These are phyloP conservation scores for Pythium brachiatum DNA, from an alignment of 352 stramenopile species.

Conservation along the genomic window DNA sequence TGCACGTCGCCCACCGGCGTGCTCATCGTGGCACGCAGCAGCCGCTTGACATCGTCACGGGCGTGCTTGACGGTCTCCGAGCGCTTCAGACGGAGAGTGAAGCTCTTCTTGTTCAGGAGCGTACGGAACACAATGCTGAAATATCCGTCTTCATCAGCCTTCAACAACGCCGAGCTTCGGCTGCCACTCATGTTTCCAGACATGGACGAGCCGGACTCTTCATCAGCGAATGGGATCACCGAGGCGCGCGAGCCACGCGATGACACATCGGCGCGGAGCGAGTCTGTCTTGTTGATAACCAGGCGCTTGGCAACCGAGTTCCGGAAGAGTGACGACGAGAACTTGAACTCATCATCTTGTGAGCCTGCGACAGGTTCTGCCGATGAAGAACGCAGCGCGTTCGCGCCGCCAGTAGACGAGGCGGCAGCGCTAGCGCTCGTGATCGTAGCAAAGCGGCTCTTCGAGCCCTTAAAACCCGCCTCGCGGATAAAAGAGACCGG, in stretches of 20 bases:
- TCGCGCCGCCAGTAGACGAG: slow-evolving; percentile 12
- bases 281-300: slow-evolving; percentile 24
- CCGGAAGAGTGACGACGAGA: slow-evolving; percentile 34
- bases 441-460: slow-evolving; percentile 58
- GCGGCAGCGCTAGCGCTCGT: slow-evolving; percentile 27
- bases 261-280: slow-evolving; percentile 7
- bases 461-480: slow-evolving; percentile 66
- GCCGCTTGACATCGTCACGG: slow-evolving; percentile 51
- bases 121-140: slow-evolving; percentile 64
- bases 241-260: slow-evolving; percentile 36
- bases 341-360: slow-evolving; percentile 30
- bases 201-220: slow-evolving; percentile 24
- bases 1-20: slow-evolving; percentile 51
- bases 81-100: slow-evolving; percentile 52
- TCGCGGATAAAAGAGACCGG: slow-evolving; percentile 74
- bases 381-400: slow-evolving; percentile 18
- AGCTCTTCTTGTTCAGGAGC: slow-evolving; percentile 63
- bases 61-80: slow-evolving; percentile 56
- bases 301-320: slow-evolving; percentile 26
- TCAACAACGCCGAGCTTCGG: slow-evolving; percentile 32
- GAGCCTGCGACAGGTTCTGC: slow-evolving; percentile 8
- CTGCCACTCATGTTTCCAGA: not conserved
- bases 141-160: slow-evolving; percentile 51
- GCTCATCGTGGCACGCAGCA: slow-evolving; percentile 49
- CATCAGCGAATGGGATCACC: slow-evolving; percentile 56